phyloP scores from a whole-genome alignment of 306 rosid species.

The Carpinus viminea region DNA sequence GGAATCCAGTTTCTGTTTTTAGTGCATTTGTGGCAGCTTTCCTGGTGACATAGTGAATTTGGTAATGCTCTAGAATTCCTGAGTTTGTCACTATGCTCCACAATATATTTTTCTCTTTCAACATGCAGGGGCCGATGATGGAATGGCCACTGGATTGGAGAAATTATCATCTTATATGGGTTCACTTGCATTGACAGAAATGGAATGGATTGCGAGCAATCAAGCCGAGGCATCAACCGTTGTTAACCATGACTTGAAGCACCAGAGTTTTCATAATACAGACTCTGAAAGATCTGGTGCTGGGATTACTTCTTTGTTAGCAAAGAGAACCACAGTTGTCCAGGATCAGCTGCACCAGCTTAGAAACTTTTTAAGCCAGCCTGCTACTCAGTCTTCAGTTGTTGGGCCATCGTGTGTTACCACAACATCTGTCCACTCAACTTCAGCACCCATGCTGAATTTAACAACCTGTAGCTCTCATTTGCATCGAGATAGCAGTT shows the following conservation, averaged over 20 bases:
- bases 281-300: constrained; percentile 59
- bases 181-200: constrained; percentile 98
- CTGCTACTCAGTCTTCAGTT: constrained; percentile 69
- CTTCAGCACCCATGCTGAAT: constrained; percentile 82
- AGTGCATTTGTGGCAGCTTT: constrained; percentile 13
- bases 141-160: constrained; percentile 77
- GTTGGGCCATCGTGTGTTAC: constrained; percentile 83
- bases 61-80: constrained; percentile 27
- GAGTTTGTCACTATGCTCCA: constrained; percentile 35
- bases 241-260: constrained; percentile 48
- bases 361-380: constrained; percentile 69
- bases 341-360: constrained; percentile 77
- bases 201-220: constrained; percentile 65
- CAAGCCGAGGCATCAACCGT: constrained; percentile 57
- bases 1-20: constrained; percentile 7
- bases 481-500: constrained; percentile 42
- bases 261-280: constrained; percentile 39
- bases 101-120: constrained; percentile 52
- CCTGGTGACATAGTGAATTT: constrained; percentile 18
- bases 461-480: constrained; percentile 60
- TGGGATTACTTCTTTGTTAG: constrained; percentile 54
- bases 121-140: constrained; percentile 82
- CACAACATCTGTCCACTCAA: constrained; percentile 75
- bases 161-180: constrained; percentile 80
- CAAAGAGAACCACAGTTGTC: constrained; percentile 51